Evolutionary conservation across 2,329 filamentous ascomycete species (phyloP).

Genomic region (Colletotrichum musae): DNA sequence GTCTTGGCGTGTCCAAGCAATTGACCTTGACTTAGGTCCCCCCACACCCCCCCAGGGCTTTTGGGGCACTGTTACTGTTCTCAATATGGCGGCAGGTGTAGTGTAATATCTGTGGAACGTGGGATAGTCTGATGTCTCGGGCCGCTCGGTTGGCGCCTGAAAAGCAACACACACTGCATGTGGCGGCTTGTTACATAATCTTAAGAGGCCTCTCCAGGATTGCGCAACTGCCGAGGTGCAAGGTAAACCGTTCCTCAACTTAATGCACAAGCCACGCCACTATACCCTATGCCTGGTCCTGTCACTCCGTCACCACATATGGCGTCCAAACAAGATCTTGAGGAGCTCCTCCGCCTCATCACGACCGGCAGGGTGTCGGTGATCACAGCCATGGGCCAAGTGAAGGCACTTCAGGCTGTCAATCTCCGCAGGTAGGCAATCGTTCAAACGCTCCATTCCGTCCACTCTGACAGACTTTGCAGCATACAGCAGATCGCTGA

Average conservation of each 20-base stretch:
- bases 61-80: too few relatives aligned
- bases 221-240: background rate
- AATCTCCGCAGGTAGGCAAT: slow-evolving; percentile 67
- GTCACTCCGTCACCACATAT: slow-evolving; percentile 50
- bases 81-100: too few relatives aligned
- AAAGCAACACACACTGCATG: too few relatives aligned
- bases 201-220: background rate
- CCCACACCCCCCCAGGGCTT: too few relatives aligned
- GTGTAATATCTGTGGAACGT: too few relatives aligned
- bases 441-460: slow-evolving; percentile 27
- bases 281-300: background rate
- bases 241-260: too few relatives aligned
- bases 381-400: slow-evolving; percentile 70
- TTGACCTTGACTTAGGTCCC: too few relatives aligned
- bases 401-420: slow-evolving; percentile 69
- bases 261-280: too few relatives aligned
- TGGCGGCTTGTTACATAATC: background rate
- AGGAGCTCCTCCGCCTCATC: slow-evolving; percentile 73
- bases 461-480: background rate
- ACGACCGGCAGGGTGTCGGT: slow-evolving; percentile 72
- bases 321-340: slow-evolving; percentile 71
- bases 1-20: too few relatives aligned
- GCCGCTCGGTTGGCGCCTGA: too few relatives aligned
- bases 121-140: too few relatives aligned
- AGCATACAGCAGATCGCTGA: slow-evolving; percentile 71